Evolutionary conservation across 1,139 yeast genomes (phyloP).

Genomic region (Saccharomyces hybrid): DNA sequence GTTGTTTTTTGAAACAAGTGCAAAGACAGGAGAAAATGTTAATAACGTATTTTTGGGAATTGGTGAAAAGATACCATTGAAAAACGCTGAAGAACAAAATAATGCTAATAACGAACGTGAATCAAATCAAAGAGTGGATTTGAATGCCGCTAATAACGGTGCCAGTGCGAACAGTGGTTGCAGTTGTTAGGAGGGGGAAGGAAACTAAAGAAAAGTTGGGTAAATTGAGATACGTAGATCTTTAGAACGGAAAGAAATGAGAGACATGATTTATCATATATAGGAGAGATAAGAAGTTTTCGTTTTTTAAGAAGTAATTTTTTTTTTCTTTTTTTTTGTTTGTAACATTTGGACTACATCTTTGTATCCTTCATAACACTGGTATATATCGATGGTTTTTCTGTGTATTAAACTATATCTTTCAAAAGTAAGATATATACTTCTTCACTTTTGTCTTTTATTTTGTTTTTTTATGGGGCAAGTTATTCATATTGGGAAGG

Average conservation of each 20-base stretch:
- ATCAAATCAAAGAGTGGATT: slow-evolving; percentile 3
- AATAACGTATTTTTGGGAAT: slow-evolving; percentile 88
- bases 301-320: not conserved
- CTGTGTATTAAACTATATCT: not conserved
- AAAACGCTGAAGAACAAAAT: slow-evolving; percentile 4
- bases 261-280: not conserved
- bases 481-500: not conserved
- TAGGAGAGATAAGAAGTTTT: not conserved
- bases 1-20: slow-evolving; percentile 89
- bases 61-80: slow-evolving; percentile 47
- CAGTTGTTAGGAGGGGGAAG: slow-evolving; percentile 1
- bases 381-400: not conserved
- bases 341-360: not conserved
- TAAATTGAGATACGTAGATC: not conserved
- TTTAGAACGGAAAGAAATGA: not conserved
- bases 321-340: not conserved
- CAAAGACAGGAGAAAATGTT: slow-evolving; percentile 86
- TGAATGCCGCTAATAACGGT: slow-evolving; percentile 1
- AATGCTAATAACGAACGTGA: not conserved
- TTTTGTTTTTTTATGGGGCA: not conserved
- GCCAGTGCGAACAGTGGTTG: slow-evolving; percentile 4
- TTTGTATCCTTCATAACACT: not conserved
- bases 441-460: not conserved
- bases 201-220: not conserved
- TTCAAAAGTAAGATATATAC: not conserved